Base-by-base conservation (phyloP, 345 rosid species). In the Microcos paniculata region DNA sequence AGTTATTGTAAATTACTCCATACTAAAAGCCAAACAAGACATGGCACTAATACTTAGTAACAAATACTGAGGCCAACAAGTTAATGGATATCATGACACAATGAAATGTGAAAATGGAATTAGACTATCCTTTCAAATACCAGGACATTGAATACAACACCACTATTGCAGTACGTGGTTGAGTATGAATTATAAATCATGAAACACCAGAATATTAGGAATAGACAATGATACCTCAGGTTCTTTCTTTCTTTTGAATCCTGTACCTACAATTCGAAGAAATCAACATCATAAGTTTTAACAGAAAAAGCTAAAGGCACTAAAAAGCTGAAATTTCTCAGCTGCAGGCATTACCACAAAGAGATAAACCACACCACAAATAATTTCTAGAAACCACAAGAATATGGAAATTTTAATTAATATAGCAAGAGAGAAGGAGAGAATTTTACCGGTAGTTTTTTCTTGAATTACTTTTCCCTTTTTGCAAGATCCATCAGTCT, bases 401-500 rank as follows among this genome's bases (percentile, higher is more conserved):
- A 70, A 31, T 1, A 70, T 11, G 59, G 45, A 51, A 30, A 31
- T 3, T 48, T 45, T n/a, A n/a, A n/a, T 35, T 35, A 35, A 69
- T 0, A 58, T 43, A 26, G 16, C 40, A 43, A 0, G 48, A 13
- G 18, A 45, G 58, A 15, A 38, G 48, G 73, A 56, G 45, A 42
- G 58, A 61, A 40, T 70, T 69, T 23, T 61, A 79, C 84, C 79
- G 12, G 71, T 24, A 49, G 72, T 65, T 79, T 76, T 73, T 48
- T 61, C 84, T 74, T 66, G 71, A 31, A 51, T 62, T 52, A 74
- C 63, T 83, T 78, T 84, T 75, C 78, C 74, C 74, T 82, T 87
- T 75, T 85, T 86, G 46, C n/a, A 68, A 51, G 74, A 75, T 74
- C 81, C 72, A 65, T 80, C 77, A 61, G 42, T 88, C 90, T 86